These are phyloP conservation scores for Saccharomycopsis javanensis DNA, from an alignment of 805 yeast genomes.

Conservation along the genomic window DNA sequence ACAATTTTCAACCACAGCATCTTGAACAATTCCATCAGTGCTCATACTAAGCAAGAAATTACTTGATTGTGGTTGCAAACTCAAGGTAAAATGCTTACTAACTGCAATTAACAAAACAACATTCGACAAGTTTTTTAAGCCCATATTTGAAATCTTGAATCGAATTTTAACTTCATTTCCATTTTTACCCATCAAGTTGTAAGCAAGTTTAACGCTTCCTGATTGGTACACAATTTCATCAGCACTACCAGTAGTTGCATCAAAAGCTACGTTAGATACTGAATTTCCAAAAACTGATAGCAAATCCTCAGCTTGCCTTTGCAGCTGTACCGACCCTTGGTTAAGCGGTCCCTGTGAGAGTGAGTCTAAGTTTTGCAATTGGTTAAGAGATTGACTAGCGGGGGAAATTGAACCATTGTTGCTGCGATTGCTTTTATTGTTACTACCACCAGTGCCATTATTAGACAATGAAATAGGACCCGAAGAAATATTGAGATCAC, in stretches of 20 bases:
- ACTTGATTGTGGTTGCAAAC: conserved; percentile 53
- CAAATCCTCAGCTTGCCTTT: conserved; percentile 18
- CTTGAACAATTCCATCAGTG: conserved; percentile 45
- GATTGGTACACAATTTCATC: conserved; percentile 34
- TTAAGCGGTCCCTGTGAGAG: conserved; percentile 15
- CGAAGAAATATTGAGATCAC: conserved; percentile 44
- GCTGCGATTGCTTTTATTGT: not conserved
- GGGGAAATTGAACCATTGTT: conserved; percentile 16
- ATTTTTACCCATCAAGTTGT: conserved; percentile 31
- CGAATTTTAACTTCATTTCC: conserved; percentile 26
- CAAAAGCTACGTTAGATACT: conserved; percentile 13
- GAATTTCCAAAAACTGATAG: conserved; percentile 18
- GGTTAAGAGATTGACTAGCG: conserved; percentile 18
- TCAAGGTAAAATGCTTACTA: conserved; percentile 51
- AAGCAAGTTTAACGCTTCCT: conserved; percentile 38
- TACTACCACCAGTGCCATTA: conserved; percentile 18
- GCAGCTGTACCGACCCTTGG: conserved; percentile 19
- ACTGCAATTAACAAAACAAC: conserved; percentile 60
- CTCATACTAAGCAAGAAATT: conserved; percentile 40
- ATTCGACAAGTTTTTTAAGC: conserved; percentile 32
- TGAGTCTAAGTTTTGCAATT: conserved; percentile 16
- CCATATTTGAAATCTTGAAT: conserved; percentile 45
- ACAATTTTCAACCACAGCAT: conserved; percentile 27
- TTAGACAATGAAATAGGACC: conserved; percentile 38
- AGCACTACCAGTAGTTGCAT: conserved; percentile 21